These are phyloP conservation scores for Citrus inodora DNA, from an alignment of 345 rosid genomes.

Conservation along the genomic window DNA sequence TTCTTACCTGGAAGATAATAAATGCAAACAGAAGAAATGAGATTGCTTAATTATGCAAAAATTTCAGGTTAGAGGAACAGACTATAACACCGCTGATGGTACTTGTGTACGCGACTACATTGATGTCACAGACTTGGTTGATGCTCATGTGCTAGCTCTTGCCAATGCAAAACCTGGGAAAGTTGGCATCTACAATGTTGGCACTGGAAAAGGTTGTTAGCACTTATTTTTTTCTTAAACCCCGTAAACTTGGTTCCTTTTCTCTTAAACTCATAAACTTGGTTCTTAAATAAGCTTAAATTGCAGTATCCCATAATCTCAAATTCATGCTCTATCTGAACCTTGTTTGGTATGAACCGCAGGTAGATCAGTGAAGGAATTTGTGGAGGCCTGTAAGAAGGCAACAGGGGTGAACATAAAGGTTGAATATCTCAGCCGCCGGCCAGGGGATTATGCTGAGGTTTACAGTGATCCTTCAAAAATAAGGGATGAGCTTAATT, in stretches of 20 bases:
- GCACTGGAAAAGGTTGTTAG: constrained; percentile 51
- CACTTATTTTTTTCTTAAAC: no score
- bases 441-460: constrained; percentile 61
- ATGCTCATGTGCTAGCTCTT: constrained; percentile 66
- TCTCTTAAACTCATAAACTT: no score
- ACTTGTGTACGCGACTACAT: constrained; percentile 58
- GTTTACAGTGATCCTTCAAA: constrained; percentile 55
- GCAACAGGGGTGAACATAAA: constrained; percentile 50
- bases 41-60: neutral
- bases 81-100: constrained; percentile 53
- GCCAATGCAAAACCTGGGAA: constrained; percentile 40
- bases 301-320: neutral
- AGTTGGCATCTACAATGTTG: constrained; percentile 60
- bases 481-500: constrained; percentile 45
- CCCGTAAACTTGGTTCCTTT: no score
- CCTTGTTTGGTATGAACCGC: constrained; percentile 10
- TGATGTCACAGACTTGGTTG: constrained; percentile 57
- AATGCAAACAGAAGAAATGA: neutral
- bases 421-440: constrained; percentile 39
- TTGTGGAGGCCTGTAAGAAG: constrained; percentile 57
- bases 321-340: neutral
- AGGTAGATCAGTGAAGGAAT: constrained; percentile 66
- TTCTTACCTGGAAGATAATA: neutral
- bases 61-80: constrained; percentile 55
- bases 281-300: neutral